phyloP scores from a whole-genome alignment of 208 protist species.

The Leishmania mexicana region DNA sequence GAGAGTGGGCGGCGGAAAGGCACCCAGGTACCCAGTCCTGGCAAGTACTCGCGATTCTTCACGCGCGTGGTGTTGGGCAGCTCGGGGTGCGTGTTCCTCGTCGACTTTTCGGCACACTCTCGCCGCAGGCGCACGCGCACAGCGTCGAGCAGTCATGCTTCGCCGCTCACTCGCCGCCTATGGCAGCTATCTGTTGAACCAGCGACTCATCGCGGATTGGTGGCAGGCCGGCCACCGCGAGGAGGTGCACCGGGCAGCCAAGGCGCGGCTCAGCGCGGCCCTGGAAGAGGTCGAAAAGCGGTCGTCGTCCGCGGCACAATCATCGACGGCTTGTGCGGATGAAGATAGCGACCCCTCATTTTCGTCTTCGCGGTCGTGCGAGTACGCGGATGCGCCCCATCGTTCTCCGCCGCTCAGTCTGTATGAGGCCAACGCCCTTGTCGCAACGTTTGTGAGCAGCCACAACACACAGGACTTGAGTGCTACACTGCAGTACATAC shows the following conservation, averaged over 20 bases:
- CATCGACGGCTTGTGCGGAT: not conserved
- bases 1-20: not conserved
- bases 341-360: not conserved
- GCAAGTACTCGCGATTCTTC: not conserved
- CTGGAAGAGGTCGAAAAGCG: slow-evolving; percentile 15
- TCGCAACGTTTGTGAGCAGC: slow-evolving; percentile 61
- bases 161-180: slow-evolving; percentile 19
- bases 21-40: not conserved
- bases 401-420: slow-evolving; percentile 25
- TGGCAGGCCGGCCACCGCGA: slow-evolving; percentile 83
- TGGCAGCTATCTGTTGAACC: slow-evolving; percentile 64
- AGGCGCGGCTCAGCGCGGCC: slow-evolving; percentile 42
- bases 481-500: slow-evolving; percentile 71
- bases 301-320: not conserved
- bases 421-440: slow-evolving; percentile 72
- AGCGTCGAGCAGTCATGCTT: slow-evolving; percentile 20
- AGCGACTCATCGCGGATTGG: slow-evolving; percentile 75
- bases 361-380: not conserved
- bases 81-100: not conserved
- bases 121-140: too few species aligned
- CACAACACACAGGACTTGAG: slow-evolving; percentile 78
- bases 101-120: not conserved
- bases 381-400: not conserved
- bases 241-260: slow-evolving; percentile 57
- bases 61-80: too few species aligned